Evolutionary conservation across 768 basidiomycete species (phyloP), one percentile per base, ranked within the genome.

Genomic region (Tricholoma matsutake): DNA sequence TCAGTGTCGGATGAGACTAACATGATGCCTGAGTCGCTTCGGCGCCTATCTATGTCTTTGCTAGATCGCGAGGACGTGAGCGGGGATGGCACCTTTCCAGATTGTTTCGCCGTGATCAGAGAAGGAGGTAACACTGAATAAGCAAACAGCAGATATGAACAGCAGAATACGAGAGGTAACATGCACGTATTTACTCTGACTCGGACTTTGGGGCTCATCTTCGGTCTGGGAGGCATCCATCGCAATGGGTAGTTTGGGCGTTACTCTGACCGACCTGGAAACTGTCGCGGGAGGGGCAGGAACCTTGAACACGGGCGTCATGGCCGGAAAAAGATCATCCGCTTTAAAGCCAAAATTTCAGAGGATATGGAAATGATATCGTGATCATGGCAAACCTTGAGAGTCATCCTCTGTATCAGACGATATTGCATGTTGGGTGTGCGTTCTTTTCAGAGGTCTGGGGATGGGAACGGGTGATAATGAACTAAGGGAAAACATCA

Each of bases 321-420:
- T 37, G 16, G 55, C 22, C 22, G 54, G 20, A 31, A 56, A 56
- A 18, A 43, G 31, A 5, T 52, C 60, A 31, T 54, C 22, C 16
- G 47, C 67, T 68, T n/a, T 18, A 14, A 52, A 9, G 25, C 16
- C 3, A 56, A 18, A 25, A 41, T 13, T 32, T 43, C 4, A 53
- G 35, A 14, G 18, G 28, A 10, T 53, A 28, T 52, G 20, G 11
- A 4, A 6, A 16, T 41, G 41, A 31, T 3, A 29, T 10, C 2
- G 49, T 11, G 10, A 28, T 25, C 22, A 16, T 13, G 4, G n/a
- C 32, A 29, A 56, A 76, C 78, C 73, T 74, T 77, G 74, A 4
- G 76, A 76, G 51, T 77, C 77, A 22, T 76, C 76, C 60, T 80
- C 77, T 20, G 77, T 76, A 16, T 78, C 76, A 25, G 77, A 77